Conservation (phyloP, 345 rosid genomes). For the Viola odorata region DNA sequence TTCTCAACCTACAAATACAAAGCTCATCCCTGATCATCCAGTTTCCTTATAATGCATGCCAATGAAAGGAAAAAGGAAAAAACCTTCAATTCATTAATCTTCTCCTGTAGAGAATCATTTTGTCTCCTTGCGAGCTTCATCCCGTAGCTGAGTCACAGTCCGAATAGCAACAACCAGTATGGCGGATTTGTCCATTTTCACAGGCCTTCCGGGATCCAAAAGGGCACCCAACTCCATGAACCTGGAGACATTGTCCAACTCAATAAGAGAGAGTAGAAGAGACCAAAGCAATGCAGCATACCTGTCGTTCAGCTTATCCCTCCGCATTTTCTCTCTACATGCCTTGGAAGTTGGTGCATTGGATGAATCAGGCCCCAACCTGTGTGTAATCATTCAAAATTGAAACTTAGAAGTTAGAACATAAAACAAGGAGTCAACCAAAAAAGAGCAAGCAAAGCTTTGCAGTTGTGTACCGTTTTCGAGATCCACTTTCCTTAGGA, state of each 20-base stretch:
- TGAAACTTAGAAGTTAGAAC: neutral
- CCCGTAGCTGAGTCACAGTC: constrained; percentile 27
- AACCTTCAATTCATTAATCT: constrained; percentile 35
- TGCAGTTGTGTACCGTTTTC: constrained; percentile 26
- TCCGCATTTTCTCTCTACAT: constrained; percentile 21
- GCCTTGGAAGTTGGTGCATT: constrained; percentile 18
- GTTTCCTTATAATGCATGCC: neutral
- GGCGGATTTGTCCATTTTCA: constrained; percentile 30
- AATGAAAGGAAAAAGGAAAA: neutral
- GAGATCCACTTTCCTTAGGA: constrained; percentile 25
- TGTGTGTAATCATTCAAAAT: neutral
- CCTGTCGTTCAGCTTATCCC: constrained; percentile 28
- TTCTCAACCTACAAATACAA: constrained; percentile 20
- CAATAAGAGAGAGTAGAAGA: neutral
- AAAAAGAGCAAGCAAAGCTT: neutral
- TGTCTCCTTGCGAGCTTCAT: constrained; percentile 21
- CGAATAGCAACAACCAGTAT: constrained; percentile 27
- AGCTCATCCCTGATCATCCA: neutral
- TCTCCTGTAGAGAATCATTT: constrained; percentile 26
- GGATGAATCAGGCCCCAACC: constrained; percentile 14
- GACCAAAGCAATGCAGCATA: constrained; percentile 1
- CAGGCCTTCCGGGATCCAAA: constrained; percentile 33
- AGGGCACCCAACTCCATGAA: constrained; percentile 32
- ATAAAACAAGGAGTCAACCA: neutral
- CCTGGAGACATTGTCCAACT: constrained; percentile 16